These are phyloP conservation scores for Penicillium fuscoglaucum DNA, from an alignment of 2,329 filamentous ascomycete species.

Conservation along the genomic window DNA sequence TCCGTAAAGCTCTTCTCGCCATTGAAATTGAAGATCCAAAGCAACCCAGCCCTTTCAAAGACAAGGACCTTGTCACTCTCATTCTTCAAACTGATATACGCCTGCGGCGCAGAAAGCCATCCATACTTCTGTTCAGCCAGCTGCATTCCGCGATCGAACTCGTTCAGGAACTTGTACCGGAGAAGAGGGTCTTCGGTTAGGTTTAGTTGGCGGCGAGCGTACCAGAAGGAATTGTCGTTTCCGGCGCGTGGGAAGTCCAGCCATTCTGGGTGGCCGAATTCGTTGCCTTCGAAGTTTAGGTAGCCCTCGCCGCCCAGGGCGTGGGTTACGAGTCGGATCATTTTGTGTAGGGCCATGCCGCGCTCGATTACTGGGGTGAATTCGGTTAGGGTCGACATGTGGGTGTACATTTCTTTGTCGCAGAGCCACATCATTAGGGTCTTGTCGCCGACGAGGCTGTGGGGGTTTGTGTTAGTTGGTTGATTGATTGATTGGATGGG, in stretches of 20 bases:
- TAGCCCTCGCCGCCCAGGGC: constrained; percentile 91
- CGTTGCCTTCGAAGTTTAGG: constrained; percentile 98
- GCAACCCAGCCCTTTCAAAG: constrained; percentile 84
- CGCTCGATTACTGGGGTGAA: constrained; percentile 86
- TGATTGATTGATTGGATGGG: background rate
- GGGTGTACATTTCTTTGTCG: constrained; percentile 94
- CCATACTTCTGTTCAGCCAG: constrained; percentile 81
- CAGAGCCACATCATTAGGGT: constrained; percentile 97
- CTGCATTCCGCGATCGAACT: constrained; percentile 94
- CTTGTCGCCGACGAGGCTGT: constrained; percentile 91
- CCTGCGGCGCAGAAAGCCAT: constrained; percentile 83
- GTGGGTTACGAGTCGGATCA: constrained; percentile 94
- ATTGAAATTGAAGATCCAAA: constrained; percentile 98
- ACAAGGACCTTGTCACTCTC: constrained; percentile 92
- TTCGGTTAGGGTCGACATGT: constrained; percentile 87
- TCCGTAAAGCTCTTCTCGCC: constrained; percentile 80
- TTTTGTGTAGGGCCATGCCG: constrained; percentile 91
- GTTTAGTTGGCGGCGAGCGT: constrained; percentile 90
- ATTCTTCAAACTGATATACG: constrained; percentile 91
- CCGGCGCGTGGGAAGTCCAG: constrained; percentile 95
- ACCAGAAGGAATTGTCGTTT: constrained; percentile 91
- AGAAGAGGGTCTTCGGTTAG: constrained; percentile 81
- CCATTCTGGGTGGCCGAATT: constrained; percentile 98
- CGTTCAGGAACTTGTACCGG: constrained; percentile 87
- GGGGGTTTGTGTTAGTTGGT: background rate